Evolutionary conservation across 177 flowering plant genomes (phyloP), one percentile per base, ranked within the genome.

Genomic region (Vitis hybrid): DNA sequence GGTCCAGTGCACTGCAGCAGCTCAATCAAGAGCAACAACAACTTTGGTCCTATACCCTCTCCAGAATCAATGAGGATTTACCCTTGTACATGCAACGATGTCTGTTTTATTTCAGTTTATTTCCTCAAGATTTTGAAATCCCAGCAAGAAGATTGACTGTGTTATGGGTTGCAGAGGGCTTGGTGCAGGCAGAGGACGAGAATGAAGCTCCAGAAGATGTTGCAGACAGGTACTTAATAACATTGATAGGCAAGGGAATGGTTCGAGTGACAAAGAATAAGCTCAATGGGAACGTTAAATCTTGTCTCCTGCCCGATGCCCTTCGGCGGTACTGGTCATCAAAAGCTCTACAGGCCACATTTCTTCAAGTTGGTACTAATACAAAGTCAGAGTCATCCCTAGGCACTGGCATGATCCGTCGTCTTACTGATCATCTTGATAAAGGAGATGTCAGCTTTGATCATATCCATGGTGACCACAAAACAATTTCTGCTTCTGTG

Each of bases 261-360:
- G 41, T 35, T 35, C 41, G 41, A 35, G 41, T 35, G 41, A 35
- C 41, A 35, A 35, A 35, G 41, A 35, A 35, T 35, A 35, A 35
- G 41, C 41, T 35, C 41, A 35, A 35, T 35, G 41, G 41, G 41
- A 7, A 35, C 5, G 41, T 5, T 35, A 17, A 17, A 74, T 24
- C 67, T 68, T 69, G 77, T 21, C 73, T 69, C 6, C 58, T 74
- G 48, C 66, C 51, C 17, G 69, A 65, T 1, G 58, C 50, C 15
- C 46, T 69, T 11, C 77, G 48, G 41, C 57, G 55, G 54, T 35
- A 35, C 41, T 35, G 41, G 41, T 35, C 41, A 35, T 35, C 41
- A 35, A 35, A 35, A 35, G 41, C 41, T 35, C 41, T 35, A 5
- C 41, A 35, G 41, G 41, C 41, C 41, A 35, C 41, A 35, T 35